These are phyloP conservation scores for Pelagophyceae sp. DNA, from an alignment of 352 stramenopile genomes.

Conservation along the genomic window DNA sequence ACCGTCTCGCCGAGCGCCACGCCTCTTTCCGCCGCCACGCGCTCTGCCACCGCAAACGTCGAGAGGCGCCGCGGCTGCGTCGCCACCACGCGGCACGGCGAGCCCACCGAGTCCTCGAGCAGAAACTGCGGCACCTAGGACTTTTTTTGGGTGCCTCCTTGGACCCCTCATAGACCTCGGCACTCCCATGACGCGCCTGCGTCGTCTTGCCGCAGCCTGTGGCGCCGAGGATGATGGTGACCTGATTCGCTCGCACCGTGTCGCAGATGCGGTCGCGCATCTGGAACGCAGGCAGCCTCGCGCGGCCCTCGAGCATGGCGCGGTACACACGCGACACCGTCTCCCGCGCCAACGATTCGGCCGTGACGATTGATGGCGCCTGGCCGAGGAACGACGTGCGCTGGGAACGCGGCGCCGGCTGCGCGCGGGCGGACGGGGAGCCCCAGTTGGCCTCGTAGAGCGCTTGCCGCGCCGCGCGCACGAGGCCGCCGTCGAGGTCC, in stretches of 20 bases:
- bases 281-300: background rate
- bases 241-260: background rate
- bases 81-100: constrained; percentile 54
- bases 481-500: too few species aligned
- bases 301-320: background rate
- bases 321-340: background rate
- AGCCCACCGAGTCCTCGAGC: constrained; percentile 57
- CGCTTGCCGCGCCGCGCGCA: too few species aligned
- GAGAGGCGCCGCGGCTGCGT: constrained; percentile 75
- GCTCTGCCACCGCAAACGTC: constrained; percentile 69
- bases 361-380: too few species aligned
- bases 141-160: too few species aligned
- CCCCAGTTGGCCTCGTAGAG: too few species aligned
- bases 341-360: background rate
- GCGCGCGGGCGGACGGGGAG: too few species aligned
- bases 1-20: constrained; percentile 51
- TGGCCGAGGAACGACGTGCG: too few species aligned
- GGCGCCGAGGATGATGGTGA: constrained; percentile 66
- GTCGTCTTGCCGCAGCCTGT: constrained; percentile 79
- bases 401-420: too few species aligned
- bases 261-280: background rate
- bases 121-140: constrained; percentile 77
- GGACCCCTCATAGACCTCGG: too few species aligned
- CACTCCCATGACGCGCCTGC: too few species aligned
- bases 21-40: constrained; percentile 60